Evolutionary conservation across 768 basidiomycete genomes (phyloP), one percentile per base, ranked within the genome.

Genomic region (Trametes sanguinea): DNA sequence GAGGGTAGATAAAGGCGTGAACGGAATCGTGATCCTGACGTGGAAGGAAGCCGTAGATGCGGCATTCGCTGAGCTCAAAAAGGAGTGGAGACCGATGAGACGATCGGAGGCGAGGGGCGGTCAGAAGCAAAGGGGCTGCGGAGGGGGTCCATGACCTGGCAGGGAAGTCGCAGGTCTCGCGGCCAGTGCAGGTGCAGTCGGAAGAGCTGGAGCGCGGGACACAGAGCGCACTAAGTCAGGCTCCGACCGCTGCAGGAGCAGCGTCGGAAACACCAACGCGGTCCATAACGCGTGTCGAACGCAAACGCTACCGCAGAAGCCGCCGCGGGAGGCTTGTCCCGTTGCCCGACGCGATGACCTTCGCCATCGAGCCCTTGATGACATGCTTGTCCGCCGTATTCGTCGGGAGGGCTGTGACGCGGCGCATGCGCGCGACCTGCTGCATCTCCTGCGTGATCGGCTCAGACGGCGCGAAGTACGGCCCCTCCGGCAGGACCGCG

Each of bases 321-420:
- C 59, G 47, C 14, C 63, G 32, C 54, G 48, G 63, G 11, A 64
- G 46, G 13, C 63, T 60, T 30, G 63, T 57, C 14, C 61, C 54
- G 16, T 53, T 40, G 27, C 64, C 63, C 3, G 69, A 64, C 69
- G 69, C 72, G 63, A 81, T 77, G 35, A 83, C 80, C 67, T 84
- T 83, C 16, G 78, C 76, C 79, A 85, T 81, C 17, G 84, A 81
- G 42, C 81, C 80, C 67, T 81, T 84, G 70, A 84, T 76, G 64
- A 81, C 74, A 35, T 77, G 76, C 67, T 80, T 82, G 54, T 86
- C 83, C 29, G 80, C 76, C 0, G 65, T 57, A 33, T 76, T 67
- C 60, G 51, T 73, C n/a, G 76, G 70, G 29, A 71, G 72, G 40
- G 74, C 72, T 4, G 73, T 77, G 2, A 76, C 74, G 56, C 79